These are phyloP conservation scores for Dalbergia cochinchinensis DNA, from an alignment of 306 rosid genomes.

Conservation along the genomic window DNA sequence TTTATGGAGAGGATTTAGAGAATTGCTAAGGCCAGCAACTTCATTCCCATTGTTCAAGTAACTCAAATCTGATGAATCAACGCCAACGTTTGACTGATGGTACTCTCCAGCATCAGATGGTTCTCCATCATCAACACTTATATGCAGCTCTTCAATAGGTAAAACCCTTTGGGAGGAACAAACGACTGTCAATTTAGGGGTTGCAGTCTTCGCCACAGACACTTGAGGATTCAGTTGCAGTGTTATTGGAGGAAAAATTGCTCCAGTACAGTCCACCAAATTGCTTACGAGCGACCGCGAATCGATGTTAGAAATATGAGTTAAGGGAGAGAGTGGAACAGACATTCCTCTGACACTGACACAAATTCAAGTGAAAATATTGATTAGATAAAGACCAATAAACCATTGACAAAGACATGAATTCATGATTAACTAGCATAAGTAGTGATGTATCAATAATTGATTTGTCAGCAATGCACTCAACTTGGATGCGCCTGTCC, in stretches of 20 bases:
- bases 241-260: constrained; percentile 35
- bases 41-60: constrained; percentile 39
- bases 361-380: constrained; percentile 38
- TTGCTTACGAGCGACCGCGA: constrained; percentile 49
- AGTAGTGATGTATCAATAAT: neutral
- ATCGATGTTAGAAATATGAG: constrained; percentile 45
- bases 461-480: neutral
- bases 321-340: constrained; percentile 45
- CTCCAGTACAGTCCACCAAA: constrained; percentile 45
- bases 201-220: constrained; percentile 41
- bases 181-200: constrained; percentile 40
- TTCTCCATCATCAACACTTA: constrained; percentile 47
- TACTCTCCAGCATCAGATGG: constrained; percentile 35
- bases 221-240: constrained; percentile 46
- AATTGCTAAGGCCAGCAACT: constrained; percentile 32
- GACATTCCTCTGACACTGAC: constrained; percentile 65
- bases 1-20: constrained; percentile 29
- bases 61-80: constrained; percentile 42
- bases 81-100: constrained; percentile 37
- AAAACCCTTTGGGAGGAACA: constrained; percentile 50
- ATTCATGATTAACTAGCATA: neutral
- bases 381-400: constrained; percentile 6
- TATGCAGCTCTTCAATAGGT: constrained; percentile 49
- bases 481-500: neutral
- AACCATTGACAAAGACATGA: neutral